These are phyloP conservation scores for Fusarium sororula DNA, from an alignment of 2,329 filamentous ascomycete genomes.

Conservation along the genomic window DNA sequence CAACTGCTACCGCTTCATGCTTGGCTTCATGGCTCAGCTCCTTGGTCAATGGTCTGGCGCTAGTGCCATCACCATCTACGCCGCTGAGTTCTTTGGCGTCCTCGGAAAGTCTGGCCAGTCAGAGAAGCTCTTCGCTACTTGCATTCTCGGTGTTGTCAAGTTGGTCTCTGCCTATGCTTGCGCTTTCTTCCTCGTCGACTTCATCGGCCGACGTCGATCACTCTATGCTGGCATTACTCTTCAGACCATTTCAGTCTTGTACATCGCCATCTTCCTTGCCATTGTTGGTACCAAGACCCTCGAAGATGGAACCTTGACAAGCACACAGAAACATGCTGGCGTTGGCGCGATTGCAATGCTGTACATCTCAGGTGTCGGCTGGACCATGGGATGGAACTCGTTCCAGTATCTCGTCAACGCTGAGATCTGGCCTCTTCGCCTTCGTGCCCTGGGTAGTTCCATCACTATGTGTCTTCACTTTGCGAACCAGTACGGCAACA, in stretches of 20 bases:
- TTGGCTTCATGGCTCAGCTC: slow-evolving; percentile 18
- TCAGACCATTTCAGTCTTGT: slow-evolving; percentile 1
- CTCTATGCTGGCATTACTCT: slow-evolving; percentile 10
- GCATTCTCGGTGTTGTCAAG: slow-evolving; percentile 14
- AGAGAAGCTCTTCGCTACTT: slow-evolving; percentile 16
- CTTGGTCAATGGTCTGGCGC: slow-evolving; percentile 16
- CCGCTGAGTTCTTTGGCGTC: slow-evolving; percentile 13
- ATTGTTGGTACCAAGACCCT: slow-evolving; percentile 10
- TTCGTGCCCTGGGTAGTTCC: slow-evolving; percentile 12
- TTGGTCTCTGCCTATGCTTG: slow-evolving; percentile 12
- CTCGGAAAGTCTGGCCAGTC: slow-evolving; percentile 19
- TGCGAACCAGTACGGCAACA: slow-evolving; percentile 17
- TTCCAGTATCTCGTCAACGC: slow-evolving; percentile 20
- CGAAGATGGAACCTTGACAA: background rate
- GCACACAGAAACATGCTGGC: slow-evolving; percentile 4
- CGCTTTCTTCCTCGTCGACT: slow-evolving; percentile 17
- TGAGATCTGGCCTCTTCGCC: slow-evolving; percentile 15
- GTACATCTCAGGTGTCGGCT: slow-evolving; percentile 6
- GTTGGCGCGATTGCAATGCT: slow-evolving; percentile 13
- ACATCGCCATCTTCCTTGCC: slow-evolving; percentile 11
- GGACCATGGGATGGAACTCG: slow-evolving; percentile 10
- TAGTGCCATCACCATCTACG: slow-evolving; percentile 12
- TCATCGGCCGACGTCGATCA: slow-evolving; percentile 5
- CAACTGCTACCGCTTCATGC: slow-evolving; percentile 16
- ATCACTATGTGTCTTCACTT: slow-evolving; percentile 17